Evolutionary conservation across 345 rosid genomes (phyloP).

Genomic region (Crucihimalaya himalaica): DNA sequence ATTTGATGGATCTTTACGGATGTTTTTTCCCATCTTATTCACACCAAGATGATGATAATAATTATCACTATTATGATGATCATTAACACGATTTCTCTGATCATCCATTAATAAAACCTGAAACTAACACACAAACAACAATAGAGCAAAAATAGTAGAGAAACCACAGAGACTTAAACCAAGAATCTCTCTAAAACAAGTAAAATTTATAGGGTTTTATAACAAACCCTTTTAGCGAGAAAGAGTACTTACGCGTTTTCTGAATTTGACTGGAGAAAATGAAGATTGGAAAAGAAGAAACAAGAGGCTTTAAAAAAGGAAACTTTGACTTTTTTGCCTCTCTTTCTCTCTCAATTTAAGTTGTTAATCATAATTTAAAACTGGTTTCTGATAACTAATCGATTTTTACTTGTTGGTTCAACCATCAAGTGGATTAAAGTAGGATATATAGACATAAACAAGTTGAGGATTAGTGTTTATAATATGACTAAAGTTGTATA

Average conservation of each 20-base stretch:
- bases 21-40: slow-evolving; percentile 80
- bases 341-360: not conserved
- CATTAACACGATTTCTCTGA: slow-evolving; percentile 62
- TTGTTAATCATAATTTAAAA: not conserved
- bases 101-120: slow-evolving; percentile 58
- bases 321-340: slow-evolving; percentile 13
- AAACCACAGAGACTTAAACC: not conserved
- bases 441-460: not conserved
- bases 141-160: not conserved
- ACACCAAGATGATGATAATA: slow-evolving; percentile 60
- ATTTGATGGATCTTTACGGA: slow-evolving; percentile 75
- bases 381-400: not conserved
- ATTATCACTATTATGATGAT: slow-evolving; percentile 26
- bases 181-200: not conserved
- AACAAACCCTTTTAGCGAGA: not conserved
- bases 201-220: not conserved
- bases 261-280: slow-evolving; percentile 24
- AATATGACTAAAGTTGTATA: not conserved
- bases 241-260: slow-evolving; percentile 31
- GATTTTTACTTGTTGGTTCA: not conserved
- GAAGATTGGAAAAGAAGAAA: not conserved
- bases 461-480: not conserved
- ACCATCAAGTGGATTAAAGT: slow-evolving; percentile 8
- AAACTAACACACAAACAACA: not conserved
- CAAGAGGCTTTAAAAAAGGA: slow-evolving; percentile 21